Conservation (phyloP, 2,329 filamentous ascomycete species). For the Mycosphaerella sp. region DNA sequence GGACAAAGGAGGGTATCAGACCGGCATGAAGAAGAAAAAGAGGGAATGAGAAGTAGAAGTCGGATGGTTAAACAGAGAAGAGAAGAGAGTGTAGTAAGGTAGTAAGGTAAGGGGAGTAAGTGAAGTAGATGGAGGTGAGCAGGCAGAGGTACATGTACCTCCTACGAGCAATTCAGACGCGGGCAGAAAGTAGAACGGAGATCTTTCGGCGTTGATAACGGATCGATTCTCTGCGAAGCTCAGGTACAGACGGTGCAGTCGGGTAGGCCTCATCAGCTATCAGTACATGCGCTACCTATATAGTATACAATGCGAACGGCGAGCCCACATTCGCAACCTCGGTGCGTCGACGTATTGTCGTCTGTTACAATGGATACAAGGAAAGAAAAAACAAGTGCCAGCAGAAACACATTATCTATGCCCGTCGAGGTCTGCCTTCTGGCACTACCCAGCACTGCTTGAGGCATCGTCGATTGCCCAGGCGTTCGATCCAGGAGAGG, state of each 20-base stretch:
- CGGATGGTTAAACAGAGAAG: not conserved
- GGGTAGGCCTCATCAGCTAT: no score
- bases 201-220: no score
- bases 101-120: no score
- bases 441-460: not conserved
- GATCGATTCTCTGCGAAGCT: no score
- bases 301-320: no score
- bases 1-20: slow-evolving; percentile 9
- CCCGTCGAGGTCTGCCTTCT: not conserved
- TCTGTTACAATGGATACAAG: not conserved
- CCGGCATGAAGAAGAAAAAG: slow-evolving; percentile 2
- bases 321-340: no score
- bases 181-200: not conserved
- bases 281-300: no score
- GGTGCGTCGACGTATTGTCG: not conserved
- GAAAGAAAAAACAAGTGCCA: slow-evolving; percentile 4
- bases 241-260: no score
- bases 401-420: slow-evolving; percentile 20
- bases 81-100: not conserved
- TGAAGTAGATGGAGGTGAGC: no score
- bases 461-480: not conserved
- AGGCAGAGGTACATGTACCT: no score
- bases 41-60: not conserved
- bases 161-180: no score
- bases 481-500: not conserved